A percentile compares a stretch with the other conserved stretches of the same genome.
These are phyloP conservation scores for Solanum verrucosum DNA, from an alignment of 257 asterid genomes.

Conservation along the genomic window DNA sequence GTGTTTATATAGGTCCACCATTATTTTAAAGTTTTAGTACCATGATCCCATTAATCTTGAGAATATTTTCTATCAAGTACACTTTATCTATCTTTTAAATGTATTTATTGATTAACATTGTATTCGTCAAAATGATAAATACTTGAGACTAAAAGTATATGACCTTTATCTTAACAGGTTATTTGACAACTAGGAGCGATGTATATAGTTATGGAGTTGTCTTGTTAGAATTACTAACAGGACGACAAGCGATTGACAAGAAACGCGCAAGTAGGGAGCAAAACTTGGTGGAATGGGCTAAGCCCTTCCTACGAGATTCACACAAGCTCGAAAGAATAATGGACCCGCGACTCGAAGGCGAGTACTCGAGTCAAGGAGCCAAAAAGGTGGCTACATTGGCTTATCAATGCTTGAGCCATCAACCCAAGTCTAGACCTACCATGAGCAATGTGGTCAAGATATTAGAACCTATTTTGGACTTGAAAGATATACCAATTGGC, in stretches of 20 bases:
- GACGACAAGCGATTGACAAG: conserved; percentile 49
- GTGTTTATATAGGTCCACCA: background rate
- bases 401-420: conserved; percentile 46
- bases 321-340: conserved; percentile 46
- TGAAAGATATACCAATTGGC: conserved; percentile 39
- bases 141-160: background rate
- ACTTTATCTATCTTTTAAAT: background rate
- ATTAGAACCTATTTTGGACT: conserved; percentile 37
- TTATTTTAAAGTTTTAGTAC: background rate
- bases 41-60: background rate
- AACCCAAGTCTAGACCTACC: conserved; percentile 51
- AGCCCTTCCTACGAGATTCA: conserved; percentile 48
- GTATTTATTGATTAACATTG: background rate
- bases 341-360: conserved; percentile 65
- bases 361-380: conserved; percentile 56
- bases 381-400: conserved; percentile 61
- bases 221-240: conserved; percentile 55
- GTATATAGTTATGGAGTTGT: conserved; percentile 79
- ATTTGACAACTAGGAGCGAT: conserved; percentile 61
- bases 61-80: background rate
- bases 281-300: conserved; percentile 67
- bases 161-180: conserved; percentile 26
- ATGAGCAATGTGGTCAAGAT: conserved; percentile 51
- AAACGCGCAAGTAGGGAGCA: conserved; percentile 49
- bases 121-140: background rate